Conservation (phyloP, 768 basidiomycete genomes). For the Suillus subaureus region DNA sequence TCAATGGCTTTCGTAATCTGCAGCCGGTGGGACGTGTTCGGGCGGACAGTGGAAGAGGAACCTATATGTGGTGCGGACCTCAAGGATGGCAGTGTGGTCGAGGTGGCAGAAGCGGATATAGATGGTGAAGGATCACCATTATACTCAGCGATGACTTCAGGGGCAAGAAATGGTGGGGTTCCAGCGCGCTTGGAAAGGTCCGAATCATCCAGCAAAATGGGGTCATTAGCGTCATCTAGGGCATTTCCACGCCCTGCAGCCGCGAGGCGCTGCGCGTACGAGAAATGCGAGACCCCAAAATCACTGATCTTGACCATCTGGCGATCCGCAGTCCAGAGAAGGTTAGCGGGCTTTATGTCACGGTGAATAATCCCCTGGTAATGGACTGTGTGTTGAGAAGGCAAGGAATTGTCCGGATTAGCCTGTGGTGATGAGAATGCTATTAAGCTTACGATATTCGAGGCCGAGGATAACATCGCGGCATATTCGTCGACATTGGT, state of each 20-base stretch:
- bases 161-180: conserved; percentile 94
- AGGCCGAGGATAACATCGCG: conserved; percentile 93
- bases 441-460: conserved; percentile 80
- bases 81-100: conserved; percentile 33
- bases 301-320: conserved; percentile 95
- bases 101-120: conserved; percentile 33
- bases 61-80: conserved; percentile 33
- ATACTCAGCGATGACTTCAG: conserved; percentile 85
- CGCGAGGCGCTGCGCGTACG: conserved; percentile 80
- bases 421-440: not conserved
- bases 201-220: conserved; percentile 77
- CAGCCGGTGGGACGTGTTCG: conserved; percentile 36
- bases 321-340: conserved; percentile 87
- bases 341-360: conserved; percentile 98
- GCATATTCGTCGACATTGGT: conserved; percentile 84
- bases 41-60: conserved; percentile 31
- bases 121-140: conserved; percentile 36
- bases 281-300: conserved; percentile 97
- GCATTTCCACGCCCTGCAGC: conserved; percentile 49
- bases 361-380: conserved; percentile 98
- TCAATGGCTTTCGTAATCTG: conserved; percentile 93
- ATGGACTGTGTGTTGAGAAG: conserved; percentile 65
- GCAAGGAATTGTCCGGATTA: not conserved
- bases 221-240: conserved; percentile 54
- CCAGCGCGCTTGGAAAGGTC: conserved; percentile 91